These are phyloP conservation scores for Lyophyllum atratum DNA, from an alignment of 768 basidiomycete species.

Conservation along the genomic window DNA sequence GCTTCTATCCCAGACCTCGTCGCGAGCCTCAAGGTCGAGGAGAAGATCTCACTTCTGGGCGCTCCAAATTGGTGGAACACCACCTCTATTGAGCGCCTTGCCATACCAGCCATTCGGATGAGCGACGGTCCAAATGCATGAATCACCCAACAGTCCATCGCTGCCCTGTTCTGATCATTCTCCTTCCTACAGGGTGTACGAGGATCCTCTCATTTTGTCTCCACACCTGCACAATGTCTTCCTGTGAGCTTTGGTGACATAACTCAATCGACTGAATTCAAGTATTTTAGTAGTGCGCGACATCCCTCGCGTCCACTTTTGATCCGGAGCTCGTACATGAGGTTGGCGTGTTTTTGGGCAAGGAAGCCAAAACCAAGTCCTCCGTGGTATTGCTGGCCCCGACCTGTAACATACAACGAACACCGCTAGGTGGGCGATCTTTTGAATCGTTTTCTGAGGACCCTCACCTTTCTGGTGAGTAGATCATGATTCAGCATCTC, in stretches of 20 bases:
- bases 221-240: slow-evolving; percentile 65
- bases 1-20: slow-evolving; percentile 56
- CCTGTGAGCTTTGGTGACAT: slow-evolving; percentile 48
- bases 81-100: slow-evolving; percentile 52
- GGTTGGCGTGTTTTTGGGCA: slow-evolving; percentile 60
- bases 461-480: slow-evolving; percentile 60
- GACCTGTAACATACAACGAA: slow-evolving; percentile 67
- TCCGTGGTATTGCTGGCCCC: slow-evolving; percentile 62
- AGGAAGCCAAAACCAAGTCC: slow-evolving; percentile 67
- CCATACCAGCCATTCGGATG: slow-evolving; percentile 70
- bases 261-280: not conserved
- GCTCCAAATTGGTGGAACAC: slow-evolving; percentile 79
- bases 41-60: slow-evolving; percentile 64
- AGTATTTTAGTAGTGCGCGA: slow-evolving; percentile 49
- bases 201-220: slow-evolving; percentile 65
- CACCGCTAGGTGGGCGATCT: slow-evolving; percentile 52
- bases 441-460: slow-evolving; percentile 72
- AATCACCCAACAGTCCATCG: not conserved
- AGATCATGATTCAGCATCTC: slow-evolving; percentile 56
- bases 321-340: slow-evolving; percentile 56
- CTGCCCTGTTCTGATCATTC: not conserved
- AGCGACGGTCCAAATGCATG: slow-evolving; percentile 68
- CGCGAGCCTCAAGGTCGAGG: slow-evolving; percentile 54
- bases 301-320: slow-evolving; percentile 71
- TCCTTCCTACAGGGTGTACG: slow-evolving; percentile 53